These are phyloP conservation scores for Chrysophaeum taylorii DNA, from an alignment of 352 stramenopile species.

Conservation along the genomic window DNA sequence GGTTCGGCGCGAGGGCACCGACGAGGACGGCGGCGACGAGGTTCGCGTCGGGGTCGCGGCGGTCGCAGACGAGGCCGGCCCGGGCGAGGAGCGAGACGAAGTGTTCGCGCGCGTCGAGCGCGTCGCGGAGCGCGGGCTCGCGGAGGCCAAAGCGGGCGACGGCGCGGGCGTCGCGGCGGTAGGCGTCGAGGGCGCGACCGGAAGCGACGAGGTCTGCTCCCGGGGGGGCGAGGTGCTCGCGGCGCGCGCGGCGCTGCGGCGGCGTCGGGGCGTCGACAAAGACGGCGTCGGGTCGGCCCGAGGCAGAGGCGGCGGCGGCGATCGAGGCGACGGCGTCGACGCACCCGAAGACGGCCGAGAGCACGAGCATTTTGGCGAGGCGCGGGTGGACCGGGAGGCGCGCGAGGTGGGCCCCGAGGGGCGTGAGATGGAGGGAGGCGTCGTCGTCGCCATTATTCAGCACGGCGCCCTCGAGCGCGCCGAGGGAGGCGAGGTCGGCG, in stretches of 20 bases:
- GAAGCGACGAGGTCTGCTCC: constrained; percentile 6
- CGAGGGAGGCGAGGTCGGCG: constrained; percentile 69
- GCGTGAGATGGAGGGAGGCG: constrained; percentile 56
- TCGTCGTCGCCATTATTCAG: neutral
- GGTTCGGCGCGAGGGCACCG: neutral
- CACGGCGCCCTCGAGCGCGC: constrained; percentile 52
- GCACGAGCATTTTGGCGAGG: constrained; percentile 91
- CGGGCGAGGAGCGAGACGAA: neutral
- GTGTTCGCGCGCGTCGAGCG: constrained; percentile 7
- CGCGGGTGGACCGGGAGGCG: constrained; percentile 87
- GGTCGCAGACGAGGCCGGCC: neutral
- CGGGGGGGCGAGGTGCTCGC: neutral
- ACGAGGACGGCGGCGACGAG: constrained; percentile 7
- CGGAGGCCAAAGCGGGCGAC: neutral
- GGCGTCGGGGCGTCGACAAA: neutral
- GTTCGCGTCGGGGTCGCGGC: neutral
- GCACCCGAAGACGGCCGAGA: constrained; percentile 81
- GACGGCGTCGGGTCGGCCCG: neutral
- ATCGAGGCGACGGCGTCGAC: constrained; percentile 56
- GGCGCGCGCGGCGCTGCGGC: neutral
- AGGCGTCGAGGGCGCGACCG: neutral
- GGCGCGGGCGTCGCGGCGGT: neutral
- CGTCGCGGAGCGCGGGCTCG: neutral
- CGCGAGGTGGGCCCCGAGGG: constrained; percentile 78
- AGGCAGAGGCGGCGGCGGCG: constrained; percentile 22